Percentiles rank a stretch among this genome's conserved stretches.
Conservation (phyloP, 2,329 filamentous ascomycete species). For the Alternaria gansuensis region DNA sequence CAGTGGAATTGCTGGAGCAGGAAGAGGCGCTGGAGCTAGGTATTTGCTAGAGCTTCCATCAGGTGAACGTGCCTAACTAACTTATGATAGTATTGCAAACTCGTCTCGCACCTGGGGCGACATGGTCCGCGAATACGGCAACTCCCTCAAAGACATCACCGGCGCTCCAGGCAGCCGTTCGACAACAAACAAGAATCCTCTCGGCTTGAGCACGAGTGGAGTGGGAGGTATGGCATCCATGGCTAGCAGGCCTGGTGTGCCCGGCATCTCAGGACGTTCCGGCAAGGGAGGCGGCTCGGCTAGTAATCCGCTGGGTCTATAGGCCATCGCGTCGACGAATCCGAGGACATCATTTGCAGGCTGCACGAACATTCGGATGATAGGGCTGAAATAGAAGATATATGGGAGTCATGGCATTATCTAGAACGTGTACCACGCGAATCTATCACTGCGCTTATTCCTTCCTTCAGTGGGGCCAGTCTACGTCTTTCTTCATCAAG, state of each 20-base stretch:
- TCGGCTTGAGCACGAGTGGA: constrained; percentile 53
- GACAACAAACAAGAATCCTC: constrained; percentile 57
- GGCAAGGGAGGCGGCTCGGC: constrained; percentile 47
- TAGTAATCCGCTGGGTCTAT: constrained; percentile 56
- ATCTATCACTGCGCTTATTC: not conserved
- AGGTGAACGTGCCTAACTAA: not conserved
- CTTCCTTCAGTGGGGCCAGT: too few species aligned
- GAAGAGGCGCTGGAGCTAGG: constrained; percentile 24
- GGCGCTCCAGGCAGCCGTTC: constrained; percentile 57
- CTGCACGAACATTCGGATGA: not conserved
- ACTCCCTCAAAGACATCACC: constrained; percentile 60
- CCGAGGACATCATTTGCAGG: not conserved
- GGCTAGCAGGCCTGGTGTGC: constrained; percentile 29
- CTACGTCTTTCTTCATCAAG: too few species aligned
- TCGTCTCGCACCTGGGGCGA: constrained; percentile 59
- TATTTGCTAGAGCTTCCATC: not conserved
- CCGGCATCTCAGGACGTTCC: constrained; percentile 26
- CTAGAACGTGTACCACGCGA: not conserved
- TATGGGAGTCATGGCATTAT: not conserved
- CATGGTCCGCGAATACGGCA: constrained; percentile 60
- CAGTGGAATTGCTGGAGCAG: constrained; percentile 55
- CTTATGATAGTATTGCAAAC: constrained; percentile 53
- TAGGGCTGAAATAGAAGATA: not conserved
- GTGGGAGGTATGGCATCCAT: constrained; percentile 44
- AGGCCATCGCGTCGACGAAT: not conserved